A percentile compares a stretch with the other conserved stretches of the same genome.
Evolutionary conservation across 2,329 filamentous ascomycete species (phyloP).

Genomic region (Colletotrichum siamense): DNA sequence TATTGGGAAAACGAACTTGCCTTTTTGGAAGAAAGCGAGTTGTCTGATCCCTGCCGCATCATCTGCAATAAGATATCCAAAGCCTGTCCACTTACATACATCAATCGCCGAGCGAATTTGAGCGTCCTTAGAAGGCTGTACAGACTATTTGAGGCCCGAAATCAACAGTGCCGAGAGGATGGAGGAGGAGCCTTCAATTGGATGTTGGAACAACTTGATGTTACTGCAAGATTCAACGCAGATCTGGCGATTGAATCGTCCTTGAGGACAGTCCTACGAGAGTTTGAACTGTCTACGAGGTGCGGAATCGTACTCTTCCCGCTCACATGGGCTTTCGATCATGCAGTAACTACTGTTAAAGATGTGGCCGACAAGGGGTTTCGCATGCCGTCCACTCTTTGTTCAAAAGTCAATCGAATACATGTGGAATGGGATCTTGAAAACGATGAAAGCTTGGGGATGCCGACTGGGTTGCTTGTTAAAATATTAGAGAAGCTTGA

Average conservation of each 20-base stretch:
- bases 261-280: not conserved
- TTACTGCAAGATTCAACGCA: not conserved
- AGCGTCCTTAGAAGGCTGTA: not conserved
- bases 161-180: not conserved
- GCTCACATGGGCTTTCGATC: not conserved
- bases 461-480: not conserved
- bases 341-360: not conserved
- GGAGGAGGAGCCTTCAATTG: not conserved
- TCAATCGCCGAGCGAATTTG: not conserved
- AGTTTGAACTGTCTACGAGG: fast-evolving
- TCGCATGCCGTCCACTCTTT: fast-evolving
- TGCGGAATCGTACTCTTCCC: not conserved
- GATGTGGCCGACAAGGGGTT: not conserved
- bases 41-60: not conserved
- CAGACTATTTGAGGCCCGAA: not conserved
- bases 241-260: not conserved
- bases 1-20: fast-evolving
- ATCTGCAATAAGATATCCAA: not conserved
- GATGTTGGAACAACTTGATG: not conserved
- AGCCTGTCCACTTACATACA: not conserved
- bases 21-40: not conserved
- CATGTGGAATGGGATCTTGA: not conserved
- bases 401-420: not conserved
- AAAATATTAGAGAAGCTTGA: not conserved
- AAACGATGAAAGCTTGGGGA: not conserved